Base-by-base conservation (phyloP, 1,139 yeast species). In the Taphrina communis region DNA sequence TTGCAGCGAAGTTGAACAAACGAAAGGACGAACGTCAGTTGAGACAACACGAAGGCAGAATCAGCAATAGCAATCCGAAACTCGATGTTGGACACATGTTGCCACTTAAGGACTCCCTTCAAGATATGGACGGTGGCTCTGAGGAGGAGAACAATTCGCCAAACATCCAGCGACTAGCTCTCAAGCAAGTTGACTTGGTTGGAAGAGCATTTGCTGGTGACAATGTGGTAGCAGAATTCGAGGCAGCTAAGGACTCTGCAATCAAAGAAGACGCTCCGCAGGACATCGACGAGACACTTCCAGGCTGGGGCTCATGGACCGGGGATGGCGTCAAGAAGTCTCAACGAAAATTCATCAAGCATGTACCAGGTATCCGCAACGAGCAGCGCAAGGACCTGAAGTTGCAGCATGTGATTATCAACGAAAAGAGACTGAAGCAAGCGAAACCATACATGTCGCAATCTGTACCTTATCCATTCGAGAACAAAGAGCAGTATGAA, bases 151-250 rank as follows among this genome's bases (percentile, higher is more conserved):
- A n/a, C 14, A 63, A 60, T 12, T 67, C 53, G 39, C 25, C 12
- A n/a, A 35, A 52, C 44, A 17, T 21, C 6, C 41, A 53, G 19
- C 46, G 19, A 8, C 17, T 51, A 11, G 67, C 71, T 17, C 39
- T 94, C 80, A 84, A 86, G 74, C 97, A 94, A 77, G 86, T 87
- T 71, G 94, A 91, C 70, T 82, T 94, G 61, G 90, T 91, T 71
- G 85, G 88, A 72, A 89, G 93, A 75, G 99, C 99, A 0, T 94
- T 94, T 82, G 98, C 97, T 1, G 98, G 98, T 35, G 99, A 94
- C 78, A 95, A 94, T 76, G 88, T 87, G 58, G 88, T 88, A 25
- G 83, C 84, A 21, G 96, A 92, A 73, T 92, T 92, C 76, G 85
- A 84, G 71, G 86, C 83, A 31, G 96, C 90, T 74, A 94, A 94